These are phyloP conservation scores for Mycena filopes DNA, from an alignment of 768 basidiomycete species.

Conservation along the genomic window DNA sequence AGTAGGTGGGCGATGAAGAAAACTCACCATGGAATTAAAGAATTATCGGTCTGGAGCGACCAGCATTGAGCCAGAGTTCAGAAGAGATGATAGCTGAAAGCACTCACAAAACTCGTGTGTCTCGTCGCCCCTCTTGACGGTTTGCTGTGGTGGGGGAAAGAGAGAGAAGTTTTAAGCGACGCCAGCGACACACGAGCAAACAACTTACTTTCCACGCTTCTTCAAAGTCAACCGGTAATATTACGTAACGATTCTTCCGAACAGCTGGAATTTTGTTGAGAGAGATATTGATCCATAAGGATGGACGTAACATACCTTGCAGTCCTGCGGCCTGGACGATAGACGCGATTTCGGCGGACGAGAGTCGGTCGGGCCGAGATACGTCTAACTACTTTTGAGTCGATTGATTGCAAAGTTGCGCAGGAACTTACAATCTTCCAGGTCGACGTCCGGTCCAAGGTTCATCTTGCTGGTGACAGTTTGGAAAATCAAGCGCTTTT, in stretches of 20 bases:
- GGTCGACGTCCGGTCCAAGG: slow-evolving; percentile 94
- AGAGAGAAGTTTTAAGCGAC: slow-evolving; percentile 45
- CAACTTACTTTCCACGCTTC: slow-evolving; percentile 98
- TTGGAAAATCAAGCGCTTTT: slow-evolving; percentile 98
- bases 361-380: slow-evolving; percentile 94
- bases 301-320: slow-evolving; percentile 70
- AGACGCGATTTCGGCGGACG: slow-evolving; percentile 94
- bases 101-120: slow-evolving; percentile 95
- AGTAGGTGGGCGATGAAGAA: slow-evolving; percentile 39
- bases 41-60: slow-evolving; percentile 45
- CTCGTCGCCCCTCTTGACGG: slow-evolving; percentile 95
- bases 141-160: slow-evolving; percentile 73
- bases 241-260: slow-evolving; percentile 97
- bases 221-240: slow-evolving; percentile 96
- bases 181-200: slow-evolving; percentile 62
- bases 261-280: slow-evolving; percentile 68
- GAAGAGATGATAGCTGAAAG: slow-evolving; percentile 33
- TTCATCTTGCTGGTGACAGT: slow-evolving; percentile 99
- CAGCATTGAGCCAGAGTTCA: slow-evolving; percentile 16
- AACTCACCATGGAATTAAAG: slow-evolving; percentile 37
- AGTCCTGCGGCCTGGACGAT: slow-evolving; percentile 97
- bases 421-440: slow-evolving; percentile 91
- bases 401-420: not conserved
- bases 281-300: not conserved
- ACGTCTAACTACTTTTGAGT: slow-evolving; percentile 70